Percentiles rank a stretch among this genome's conserved stretches.
These are phyloP conservation scores for Lasiodiplodia theobromae DNA, from an alignment of 2,329 filamentous ascomycete species.

Conservation along the genomic window DNA sequence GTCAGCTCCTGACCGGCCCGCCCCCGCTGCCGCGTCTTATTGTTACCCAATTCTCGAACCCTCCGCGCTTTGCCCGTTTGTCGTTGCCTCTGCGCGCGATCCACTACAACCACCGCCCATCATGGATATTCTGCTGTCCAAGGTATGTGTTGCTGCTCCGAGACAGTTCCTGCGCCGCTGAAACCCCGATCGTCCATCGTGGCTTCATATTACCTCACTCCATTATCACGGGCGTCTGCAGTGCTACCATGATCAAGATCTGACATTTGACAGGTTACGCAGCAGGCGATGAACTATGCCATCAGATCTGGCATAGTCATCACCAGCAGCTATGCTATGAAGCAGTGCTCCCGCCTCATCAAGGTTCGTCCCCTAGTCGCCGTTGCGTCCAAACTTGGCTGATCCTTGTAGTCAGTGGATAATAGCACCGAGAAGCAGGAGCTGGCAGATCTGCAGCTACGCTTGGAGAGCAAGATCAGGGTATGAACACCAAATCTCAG, in stretches of 20 bases:
- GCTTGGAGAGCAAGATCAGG: conserved; percentile 85
- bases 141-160: conserved; percentile 50
- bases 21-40: conserved; percentile 29
- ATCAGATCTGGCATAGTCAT: conserved; percentile 84
- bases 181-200: not conserved
- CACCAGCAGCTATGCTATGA: conserved; percentile 84
- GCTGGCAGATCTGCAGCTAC: conserved; percentile 73
- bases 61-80: conserved; percentile 17
- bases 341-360: conserved; percentile 79
- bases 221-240: not conserved
- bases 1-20: conserved; percentile 11
- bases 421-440: conserved; percentile 65
- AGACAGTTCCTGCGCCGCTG: conserved; percentile 1
- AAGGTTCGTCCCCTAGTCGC: conserved; percentile 55
- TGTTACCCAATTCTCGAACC: conserved; percentile 33
- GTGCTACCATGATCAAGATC: not conserved
- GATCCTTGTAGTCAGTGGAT: conserved; percentile 29
- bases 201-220: not conserved
- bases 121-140: conserved; percentile 76
- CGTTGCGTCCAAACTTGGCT: conserved; percentile 32
- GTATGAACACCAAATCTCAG: conserved; percentile 51
- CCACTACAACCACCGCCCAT: conserved; percentile 36
- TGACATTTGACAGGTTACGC: conserved; percentile 60
- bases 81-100: conserved; percentile 20
- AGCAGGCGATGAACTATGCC: conserved; percentile 90